Base-by-base conservation (phyloP, 306 rosid genomes). In the Phaseolus lunatus region DNA sequence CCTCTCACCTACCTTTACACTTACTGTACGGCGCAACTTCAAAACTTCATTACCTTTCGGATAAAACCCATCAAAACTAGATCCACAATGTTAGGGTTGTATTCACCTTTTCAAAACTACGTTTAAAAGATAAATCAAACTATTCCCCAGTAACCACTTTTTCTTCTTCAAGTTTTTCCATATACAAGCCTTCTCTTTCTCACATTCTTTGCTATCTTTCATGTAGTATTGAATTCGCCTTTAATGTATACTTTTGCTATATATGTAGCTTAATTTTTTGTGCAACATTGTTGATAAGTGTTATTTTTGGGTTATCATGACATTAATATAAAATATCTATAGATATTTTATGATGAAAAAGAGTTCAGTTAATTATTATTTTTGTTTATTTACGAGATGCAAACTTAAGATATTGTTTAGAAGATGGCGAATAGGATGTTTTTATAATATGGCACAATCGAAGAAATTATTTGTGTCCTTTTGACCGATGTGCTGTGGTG, bases 1-100 rank as follows among this genome's bases (percentile, higher is more conserved):
- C 83, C 76, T 72, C 80, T 47, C 86, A 82, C 76, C 86, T 45
- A 82, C 82, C 86, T 82, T 82, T 66, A 77, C 79, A 48, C 59
- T 66, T 68, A 35, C 0, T 45, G 80, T 72, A 82, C 86, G 83
- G 59, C 39, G 47, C 48, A 43, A 5, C 66, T 56, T 49, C 72
- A 22, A 64, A 35, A 35, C 3, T 14, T 47, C 52, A 24, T 82
- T 82, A 19, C 72, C 86, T 78, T 82, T 78, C 8, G 80, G 86
- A 45, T 78, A 82, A 45, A 66, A 82, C 61, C 86, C 80, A 56
- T 41, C 72, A 24, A 54, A 45, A 1, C 71, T 24, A 4, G 37
- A 52, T 63, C 82, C 81, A 50, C 18, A 43, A 64, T 18, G 47
- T 63, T 62, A 82, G 75, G 65, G 75, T 66, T 45, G 22, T 45